These are phyloP conservation scores for Skeletonema costatum DNA, from an alignment of 108 stramenopile species.

Conservation along the genomic window DNA sequence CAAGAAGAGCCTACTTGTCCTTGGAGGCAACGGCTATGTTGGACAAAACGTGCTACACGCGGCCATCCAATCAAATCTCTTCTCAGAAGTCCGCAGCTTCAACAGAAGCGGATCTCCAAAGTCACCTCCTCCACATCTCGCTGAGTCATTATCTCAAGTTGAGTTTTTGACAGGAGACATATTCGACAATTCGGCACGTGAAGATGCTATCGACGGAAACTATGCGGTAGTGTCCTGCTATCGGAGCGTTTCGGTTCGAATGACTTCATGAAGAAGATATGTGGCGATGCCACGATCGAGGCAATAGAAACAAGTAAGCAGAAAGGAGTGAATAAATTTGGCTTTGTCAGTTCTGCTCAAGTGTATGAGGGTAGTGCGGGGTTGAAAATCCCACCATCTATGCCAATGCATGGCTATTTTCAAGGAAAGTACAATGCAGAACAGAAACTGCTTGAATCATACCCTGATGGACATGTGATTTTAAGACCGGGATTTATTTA, in stretches of 20 bases:
- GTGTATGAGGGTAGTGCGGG: conserved; percentile 43
- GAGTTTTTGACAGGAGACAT: conserved; percentile 69
- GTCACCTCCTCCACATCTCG: conserved; percentile 9
- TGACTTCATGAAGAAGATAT: conserved; percentile 68
- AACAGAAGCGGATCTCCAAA: conserved; percentile 63
- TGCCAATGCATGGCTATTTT: conserved; percentile 69
- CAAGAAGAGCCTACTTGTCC: conserved; percentile 51
- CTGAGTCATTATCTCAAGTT: conserved; percentile 35
- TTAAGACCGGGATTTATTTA: conserved; percentile 77
- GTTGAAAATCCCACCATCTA: conserved; percentile 39
- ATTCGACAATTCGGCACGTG: conserved; percentile 45
- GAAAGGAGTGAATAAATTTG: conserved; percentile 54
- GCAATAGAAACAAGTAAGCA: conserved; percentile 56
- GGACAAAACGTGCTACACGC: conserved; percentile 73
- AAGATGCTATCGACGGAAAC: conserved; percentile 51
- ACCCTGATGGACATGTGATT: conserved; percentile 57
- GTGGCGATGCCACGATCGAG: conserved; percentile 75
- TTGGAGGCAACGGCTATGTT: conserved; percentile 82
- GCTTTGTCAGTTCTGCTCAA: conserved; percentile 72
- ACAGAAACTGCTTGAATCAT: conserved; percentile 44
- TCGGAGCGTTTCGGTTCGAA: conserved; percentile 80
- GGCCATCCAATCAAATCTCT: conserved; percentile 42
- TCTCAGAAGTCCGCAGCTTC: conserved; percentile 56
- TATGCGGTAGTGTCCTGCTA: conserved; percentile 61
- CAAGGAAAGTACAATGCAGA: conserved; percentile 76